A percentile compares a stretch with the other conserved stretches of the same genome.
Conservation (phyloP, 805 yeast species). For the Lachancea kluyveri region DNA sequence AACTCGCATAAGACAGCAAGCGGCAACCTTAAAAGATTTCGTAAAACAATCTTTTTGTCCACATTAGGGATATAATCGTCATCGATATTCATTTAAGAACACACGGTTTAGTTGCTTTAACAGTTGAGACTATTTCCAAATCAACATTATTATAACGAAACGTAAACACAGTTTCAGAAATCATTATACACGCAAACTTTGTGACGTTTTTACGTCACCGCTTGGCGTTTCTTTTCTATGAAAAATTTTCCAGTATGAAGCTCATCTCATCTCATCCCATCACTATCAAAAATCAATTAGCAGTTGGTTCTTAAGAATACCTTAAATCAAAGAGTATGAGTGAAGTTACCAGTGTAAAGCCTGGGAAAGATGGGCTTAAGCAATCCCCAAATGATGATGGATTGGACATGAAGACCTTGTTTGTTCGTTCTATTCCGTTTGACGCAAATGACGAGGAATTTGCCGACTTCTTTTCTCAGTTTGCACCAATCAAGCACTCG, state of each 20-base stretch:
- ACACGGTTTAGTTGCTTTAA: constrained; percentile 10
- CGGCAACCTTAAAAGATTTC: constrained; percentile 18
- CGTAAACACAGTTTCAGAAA: no score
- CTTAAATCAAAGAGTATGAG: constrained; percentile 1
- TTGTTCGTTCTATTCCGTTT: constrained; percentile 79
- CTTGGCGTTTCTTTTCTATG: not conserved
- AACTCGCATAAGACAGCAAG: constrained; percentile 15
- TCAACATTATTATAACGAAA: no score
- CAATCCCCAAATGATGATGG: constrained; percentile 17
- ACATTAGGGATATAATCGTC: constrained; percentile 17
- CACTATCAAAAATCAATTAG: no score
- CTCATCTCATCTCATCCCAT: constrained; percentile 20
- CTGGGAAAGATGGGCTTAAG: not conserved
- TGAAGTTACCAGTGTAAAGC: no score
- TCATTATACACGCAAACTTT: not conserved
- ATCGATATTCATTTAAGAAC: constrained; percentile 12
- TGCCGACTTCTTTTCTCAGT: constrained; percentile 79
- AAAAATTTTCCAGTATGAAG: constrained; percentile 3
- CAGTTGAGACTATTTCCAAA: no score
- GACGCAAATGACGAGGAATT: constrained; percentile 78
- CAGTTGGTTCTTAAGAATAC: not conserved
- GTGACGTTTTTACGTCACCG: not conserved
- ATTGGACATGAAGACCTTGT: constrained; percentile 51
- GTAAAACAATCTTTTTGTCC: constrained; percentile 11
- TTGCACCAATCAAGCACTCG: constrained; percentile 94